Base-by-base conservation (phyloP, 768 basidiomycete genomes). In the Gautieria morchelliformis region DNA sequence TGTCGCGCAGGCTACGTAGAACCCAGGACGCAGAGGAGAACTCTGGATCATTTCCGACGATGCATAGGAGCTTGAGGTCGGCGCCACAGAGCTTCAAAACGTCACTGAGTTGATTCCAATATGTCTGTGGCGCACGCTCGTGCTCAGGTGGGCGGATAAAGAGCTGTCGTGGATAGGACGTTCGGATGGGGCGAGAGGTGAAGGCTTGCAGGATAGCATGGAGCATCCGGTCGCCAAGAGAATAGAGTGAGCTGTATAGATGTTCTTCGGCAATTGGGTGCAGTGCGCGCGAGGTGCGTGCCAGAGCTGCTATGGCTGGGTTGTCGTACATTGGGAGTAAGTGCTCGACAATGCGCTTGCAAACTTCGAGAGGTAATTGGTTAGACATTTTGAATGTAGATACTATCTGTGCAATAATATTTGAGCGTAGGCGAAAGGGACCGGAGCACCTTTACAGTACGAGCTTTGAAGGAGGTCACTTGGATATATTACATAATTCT, bases 311-410 rank as follows among this genome's bases (percentile, higher is more conserved):
- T 10, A 57, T 6, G 35, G 45, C 32, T 39, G 30, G 7, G 19
- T 47, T 47, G 27, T 57, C 56, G 27, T 48, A 24, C 3, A 37
- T 22, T 32, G 56, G 56, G 17, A 24, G 24, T 27, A 57, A 39
- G 22, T 57, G 56, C 11, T 57, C 45, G 19, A 57, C 48, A 27
- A 57, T 57, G n/a, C 30, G 46, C 12, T 45, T 32, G 32, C 45
- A 57, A 5, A 57, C 37, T 27, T 57, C 56, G 15, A 50, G 33
- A 8, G 56, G 56, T 37, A 57, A 39, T 7, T 12, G 19, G 24
- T 37, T 33, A 3, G 51, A 6, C 51, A 52, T 52, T 3, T 37
- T 49, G 20, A 44, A 3, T 44, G 17, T 44, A 22, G 42, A 44
- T 22, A 44, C 19, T 9, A 17, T 22, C 8, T 37, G 10, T 14